Evolutionary conservation across 169 alveolate species (phyloP).

Genomic region (Plasmodium billcollinsi): DNA sequence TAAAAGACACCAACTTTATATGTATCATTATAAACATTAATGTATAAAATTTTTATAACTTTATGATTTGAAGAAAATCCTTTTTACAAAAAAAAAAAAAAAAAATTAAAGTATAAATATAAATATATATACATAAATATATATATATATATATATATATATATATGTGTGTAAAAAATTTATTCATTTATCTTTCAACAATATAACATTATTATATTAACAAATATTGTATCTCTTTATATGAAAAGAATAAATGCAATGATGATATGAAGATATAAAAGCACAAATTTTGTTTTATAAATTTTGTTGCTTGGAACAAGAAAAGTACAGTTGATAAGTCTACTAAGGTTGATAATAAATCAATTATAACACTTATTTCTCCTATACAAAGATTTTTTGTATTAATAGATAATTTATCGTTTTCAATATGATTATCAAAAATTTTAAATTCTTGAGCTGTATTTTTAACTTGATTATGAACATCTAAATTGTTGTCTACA

Average conservation of each 20-base stretch:
- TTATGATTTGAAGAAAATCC: too few relatives aligned
- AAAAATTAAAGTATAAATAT: too few relatives aligned
- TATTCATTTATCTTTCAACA: too few relatives aligned
- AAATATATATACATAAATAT: too few relatives aligned
- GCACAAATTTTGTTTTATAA: conserved; percentile 33
- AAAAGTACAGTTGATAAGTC: conserved; percentile 39
- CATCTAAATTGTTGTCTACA: neutral
- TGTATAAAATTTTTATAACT: too few relatives aligned
- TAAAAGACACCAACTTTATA: too few relatives aligned
- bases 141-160: too few relatives aligned
- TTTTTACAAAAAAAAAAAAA: too few relatives aligned
- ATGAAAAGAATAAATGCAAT: conserved; percentile 57
- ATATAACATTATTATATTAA: neutral
- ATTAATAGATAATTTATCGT: neutral
- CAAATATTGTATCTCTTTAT: conserved; percentile 59
- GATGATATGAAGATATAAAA: conserved; percentile 45
- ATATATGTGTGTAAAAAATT: too few relatives aligned
- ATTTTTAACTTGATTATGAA: neutral
- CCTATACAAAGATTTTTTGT: conserved; percentile 30
- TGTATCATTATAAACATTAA: too few relatives aligned
- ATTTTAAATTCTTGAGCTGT: neutral
- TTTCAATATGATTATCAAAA: neutral
- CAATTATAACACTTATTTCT: conserved; percentile 54
- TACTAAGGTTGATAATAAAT: conserved; percentile 32
- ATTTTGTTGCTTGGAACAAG: conserved; percentile 26